Evolutionary conservation across 2,329 filamentous ascomycete species (phyloP).

Genomic region (Diaporthe sp.): DNA sequence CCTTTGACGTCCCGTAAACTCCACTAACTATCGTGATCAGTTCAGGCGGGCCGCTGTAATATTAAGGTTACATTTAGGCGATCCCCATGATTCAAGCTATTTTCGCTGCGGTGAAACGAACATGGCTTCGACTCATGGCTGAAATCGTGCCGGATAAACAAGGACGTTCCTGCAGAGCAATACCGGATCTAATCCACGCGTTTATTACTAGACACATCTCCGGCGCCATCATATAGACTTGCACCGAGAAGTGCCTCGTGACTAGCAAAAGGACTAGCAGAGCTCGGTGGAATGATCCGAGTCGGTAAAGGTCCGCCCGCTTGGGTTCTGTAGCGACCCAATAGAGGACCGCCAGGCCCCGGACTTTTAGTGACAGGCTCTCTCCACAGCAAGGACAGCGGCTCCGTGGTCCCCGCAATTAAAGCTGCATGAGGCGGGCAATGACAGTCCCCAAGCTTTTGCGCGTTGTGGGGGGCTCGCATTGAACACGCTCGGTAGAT

Average conservation of each 20-base stretch:
- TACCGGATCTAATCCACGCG: not conserved
- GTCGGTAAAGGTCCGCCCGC: not conserved
- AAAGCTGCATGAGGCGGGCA: slow-evolving; percentile 8
- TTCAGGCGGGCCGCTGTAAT: slow-evolving; percentile 1
- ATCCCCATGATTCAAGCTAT: slow-evolving; percentile 24
- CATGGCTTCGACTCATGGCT: slow-evolving; percentile 1
- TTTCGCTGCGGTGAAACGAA: not conserved
- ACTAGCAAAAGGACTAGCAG: not conserved
- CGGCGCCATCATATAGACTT: not conserved
- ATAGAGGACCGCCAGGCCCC: not conserved
- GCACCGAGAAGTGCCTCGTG: not conserved
- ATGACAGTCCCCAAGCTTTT: slow-evolving; percentile 19
- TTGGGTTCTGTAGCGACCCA: slow-evolving; percentile 5
- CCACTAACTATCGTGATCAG: slow-evolving; percentile 19
- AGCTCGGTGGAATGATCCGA: slow-evolving; percentile 19
- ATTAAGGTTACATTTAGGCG: slow-evolving; percentile 25
- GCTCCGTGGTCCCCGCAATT: slow-evolving; percentile 12
- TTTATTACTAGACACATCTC: not conserved
- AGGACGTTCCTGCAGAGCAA: slow-evolving; percentile 14
- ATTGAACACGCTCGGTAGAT: not conserved
- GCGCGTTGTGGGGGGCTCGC: not conserved
- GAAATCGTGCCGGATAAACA: slow-evolving; percentile 9
- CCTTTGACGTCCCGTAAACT: not conserved
- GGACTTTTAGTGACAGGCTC: not conserved
- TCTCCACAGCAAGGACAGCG: slow-evolving; percentile 5